Percentiles rank a stretch among this genome's conserved stretches.
These are phyloP conservation scores for Mycena pura DNA, from an alignment of 768 basidiomycete species.

Conservation along the genomic window DNA sequence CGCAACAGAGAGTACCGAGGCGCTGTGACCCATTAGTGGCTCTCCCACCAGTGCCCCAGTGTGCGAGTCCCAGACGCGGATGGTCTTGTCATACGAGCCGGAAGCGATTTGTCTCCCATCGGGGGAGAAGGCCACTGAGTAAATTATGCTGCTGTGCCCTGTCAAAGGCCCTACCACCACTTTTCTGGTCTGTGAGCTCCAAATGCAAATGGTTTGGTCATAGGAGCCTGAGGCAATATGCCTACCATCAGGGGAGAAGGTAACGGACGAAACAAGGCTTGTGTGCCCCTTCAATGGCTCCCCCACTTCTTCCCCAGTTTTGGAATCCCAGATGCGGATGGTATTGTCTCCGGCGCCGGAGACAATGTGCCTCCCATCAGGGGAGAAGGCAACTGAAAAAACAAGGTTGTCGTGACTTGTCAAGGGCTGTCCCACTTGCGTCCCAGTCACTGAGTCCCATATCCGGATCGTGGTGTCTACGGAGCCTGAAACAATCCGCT, in stretches of 20 bases:
- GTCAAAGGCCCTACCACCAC: too few species aligned
- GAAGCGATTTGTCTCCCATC: constrained; percentile 16
- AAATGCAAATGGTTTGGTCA: too few species aligned
- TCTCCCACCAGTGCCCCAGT: not conserved
- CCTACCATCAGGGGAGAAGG: too few species aligned
- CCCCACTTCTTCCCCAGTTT: not conserved
- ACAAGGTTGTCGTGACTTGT: not conserved
- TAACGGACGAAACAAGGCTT: too few species aligned
- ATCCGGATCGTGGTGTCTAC: constrained; percentile 6
- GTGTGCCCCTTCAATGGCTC: constrained; percentile 15
- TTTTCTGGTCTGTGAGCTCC: too few species aligned
- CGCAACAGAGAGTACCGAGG: not conserved
- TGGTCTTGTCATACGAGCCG: constrained; percentile 27
- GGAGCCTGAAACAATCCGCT: constrained; percentile 10
- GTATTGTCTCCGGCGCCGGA: not conserved
- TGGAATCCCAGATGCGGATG: not conserved
- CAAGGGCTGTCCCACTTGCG: not conserved
- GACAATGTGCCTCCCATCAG: not conserved
- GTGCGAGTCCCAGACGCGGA: not conserved
- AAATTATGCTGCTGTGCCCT: too few species aligned
- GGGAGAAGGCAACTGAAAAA: constrained; percentile 32
- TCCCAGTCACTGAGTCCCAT: constrained; percentile 24
- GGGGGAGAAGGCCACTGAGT: constrained; percentile 20
- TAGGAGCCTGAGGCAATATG: too few species aligned
- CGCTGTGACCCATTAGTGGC: not conserved